Evolutionary conservation across 495 filamentous ascomycete genomes (phyloP), one percentile per base, ranked within the genome.

Genomic region (Hypomontagnella submonticulosa): DNA sequence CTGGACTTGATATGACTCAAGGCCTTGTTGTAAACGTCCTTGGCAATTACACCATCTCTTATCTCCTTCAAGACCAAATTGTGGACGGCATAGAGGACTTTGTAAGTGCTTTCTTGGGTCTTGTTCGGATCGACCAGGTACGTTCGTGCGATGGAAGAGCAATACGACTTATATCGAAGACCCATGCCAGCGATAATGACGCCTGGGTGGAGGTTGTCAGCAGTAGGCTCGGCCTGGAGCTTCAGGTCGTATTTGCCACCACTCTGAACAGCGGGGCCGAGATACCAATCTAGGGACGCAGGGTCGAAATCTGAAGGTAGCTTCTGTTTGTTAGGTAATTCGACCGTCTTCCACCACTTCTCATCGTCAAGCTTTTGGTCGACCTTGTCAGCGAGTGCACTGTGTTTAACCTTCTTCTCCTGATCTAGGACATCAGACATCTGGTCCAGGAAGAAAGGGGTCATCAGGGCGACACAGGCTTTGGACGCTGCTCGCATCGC

Each of bases 91-190:
- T 93, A 79, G n/a, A 99, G 80, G n/a, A 97, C 83, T 63, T 92
- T 93, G 81, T 99, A 99, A 73, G 92, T 94, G 72, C 83, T 88
- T 77, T 97, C 96, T 72, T 97, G 94, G 0, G 89, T 85, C 72
- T 96, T 97, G 77, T 92, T 98, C 32, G 95, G 95, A 73, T 97
- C 95, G 30, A 99, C 96, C 64, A 99, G 81, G 75, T 95, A 99
- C 37, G 95, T 98, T 64, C 95, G 87, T 18, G 87, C 93, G 59
- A 99, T 89, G 57, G 92, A 83, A 12, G 92, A 95, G 73, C 89
- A 90, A 75, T 99, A 99, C 7, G 92, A 92, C 74, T 93, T 94
- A 77, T 99, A 98, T 60, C 95, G 85, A 18, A 98, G 83, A 47
- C 95, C 95, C 76, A 98, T 90, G 12, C 89, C 89, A 23, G 92